phyloP scores from a whole-genome alignment of 2,329 filamentous ascomycete species.

The Grosmannia clavigera region DNA sequence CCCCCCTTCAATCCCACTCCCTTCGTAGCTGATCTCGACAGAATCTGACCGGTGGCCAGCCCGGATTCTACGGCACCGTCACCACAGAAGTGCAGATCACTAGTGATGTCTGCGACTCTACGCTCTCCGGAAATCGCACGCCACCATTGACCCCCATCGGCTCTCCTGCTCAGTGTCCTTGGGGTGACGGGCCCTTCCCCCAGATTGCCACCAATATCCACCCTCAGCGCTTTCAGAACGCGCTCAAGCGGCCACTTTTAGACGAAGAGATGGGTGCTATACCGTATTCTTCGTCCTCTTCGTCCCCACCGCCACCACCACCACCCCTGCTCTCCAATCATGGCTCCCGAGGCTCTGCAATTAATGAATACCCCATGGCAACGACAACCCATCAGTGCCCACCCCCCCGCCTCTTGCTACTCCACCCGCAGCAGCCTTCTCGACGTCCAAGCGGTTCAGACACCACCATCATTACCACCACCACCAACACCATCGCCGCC shows the following conservation, averaged over 20 bases:
- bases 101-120: constrained; percentile 15
- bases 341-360: background rate
- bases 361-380: background rate
- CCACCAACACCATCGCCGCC: background rate
- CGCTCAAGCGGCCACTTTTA: background rate
- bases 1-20: background rate
- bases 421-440: background rate
- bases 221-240: constrained; percentile 11
- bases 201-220: constrained; percentile 1
- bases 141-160: constrained; percentile 3
- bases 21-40: constrained; percentile 4
- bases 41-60: constrained; percentile 15
- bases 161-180: constrained; percentile 3
- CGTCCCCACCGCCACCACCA: background rate
- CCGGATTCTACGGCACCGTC: constrained; percentile 35
- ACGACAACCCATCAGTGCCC: constrained; percentile 8
- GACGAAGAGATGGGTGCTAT: background rate
- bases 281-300: background rate
- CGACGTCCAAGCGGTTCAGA: background rate
- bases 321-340: constrained; percentile 1
- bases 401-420: background rate
- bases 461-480: background rate
- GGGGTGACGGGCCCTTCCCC: constrained; percentile 10
- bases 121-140: constrained; percentile 1
- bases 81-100: constrained; percentile 39